Evolutionary conservation across 345 rosid species (phyloP), one percentile per base, ranked within the genome.

Genomic region (Pugionium cornutum): DNA sequence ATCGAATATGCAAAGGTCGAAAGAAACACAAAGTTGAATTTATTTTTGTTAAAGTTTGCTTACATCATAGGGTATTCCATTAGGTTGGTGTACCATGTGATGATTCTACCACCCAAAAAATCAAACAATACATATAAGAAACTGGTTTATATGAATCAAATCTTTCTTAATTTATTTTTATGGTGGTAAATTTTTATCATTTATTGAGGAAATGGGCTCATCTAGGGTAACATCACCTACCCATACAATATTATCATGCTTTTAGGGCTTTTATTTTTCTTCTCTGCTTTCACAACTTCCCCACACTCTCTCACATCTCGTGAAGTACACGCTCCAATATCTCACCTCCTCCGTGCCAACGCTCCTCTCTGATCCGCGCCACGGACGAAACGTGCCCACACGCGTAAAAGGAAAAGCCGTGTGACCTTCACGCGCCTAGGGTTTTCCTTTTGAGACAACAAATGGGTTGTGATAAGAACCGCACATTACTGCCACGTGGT

Each of bases 381-480:
- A 44, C 72, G 67, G 76, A 66, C 56, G 57, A 35, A 44, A 52
- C 71, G 72, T 66, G 76, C 50, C 41, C 57, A 59, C 62, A 73
- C 77, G 62, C 77, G 28, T 3, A 37, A 36, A 43, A 26, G 18
- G 18, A 18, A 3, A 35, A 26, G 1, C 3, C 4, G 11, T 34
- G 72, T 73, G 77, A 18, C 0, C 0, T 0, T 0, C 75, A 75
- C 78, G 62, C 70, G 37, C 78, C 80, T 83, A 81, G 89, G 96
- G 86, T 83, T 85, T 84, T 60, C 50, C 49, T 67, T 44, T 33
- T 64, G 61, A 48, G 18, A 18, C 18, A 18, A 18, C 37, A 49
- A 79, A 76, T 79, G 86, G 85, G 70, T 66, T 67, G 83, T 78
- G 86, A 86, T 84, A 79, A 88, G 89, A 83, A 76, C 80, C 90